Evolutionary conservation across 441 rosid genomes (phyloP).

Genomic region (Erysimum pusillum): DNA sequence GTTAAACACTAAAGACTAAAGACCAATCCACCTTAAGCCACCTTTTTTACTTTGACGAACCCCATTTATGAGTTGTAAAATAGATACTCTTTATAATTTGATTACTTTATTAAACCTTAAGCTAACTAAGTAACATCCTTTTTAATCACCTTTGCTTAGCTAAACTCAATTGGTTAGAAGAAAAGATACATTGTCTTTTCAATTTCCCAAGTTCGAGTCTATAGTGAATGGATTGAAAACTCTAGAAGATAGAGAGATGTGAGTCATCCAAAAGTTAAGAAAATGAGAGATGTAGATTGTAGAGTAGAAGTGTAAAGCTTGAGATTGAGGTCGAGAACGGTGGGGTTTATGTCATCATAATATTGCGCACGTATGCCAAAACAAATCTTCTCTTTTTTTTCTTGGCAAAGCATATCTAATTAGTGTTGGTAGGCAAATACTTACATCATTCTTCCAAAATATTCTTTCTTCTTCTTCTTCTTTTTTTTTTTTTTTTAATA

Average conservation of each 20-base stretch:
- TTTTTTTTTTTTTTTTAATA: no score
- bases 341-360: slow-evolving; percentile 42
- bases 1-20: slow-evolving; percentile 46
- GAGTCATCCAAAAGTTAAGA: slow-evolving; percentile 35
- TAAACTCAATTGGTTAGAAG: slow-evolving; percentile 24
- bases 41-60: slow-evolving; percentile 44
- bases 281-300: slow-evolving; percentile 31
- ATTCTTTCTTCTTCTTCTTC: background rate
- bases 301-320: slow-evolving; percentile 22
- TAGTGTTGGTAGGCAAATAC: slow-evolving; percentile 49
- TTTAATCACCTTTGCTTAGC: slow-evolving; percentile 22
- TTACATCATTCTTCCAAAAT: slow-evolving; percentile 37
- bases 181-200: slow-evolving; percentile 34
- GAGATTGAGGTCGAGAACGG: slow-evolving; percentile 1
- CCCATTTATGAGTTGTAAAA: slow-evolving; percentile 40
- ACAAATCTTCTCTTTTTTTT: background rate
- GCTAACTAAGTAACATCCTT: slow-evolving; percentile 40
- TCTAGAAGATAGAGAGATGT: slow-evolving; percentile 37
- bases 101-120: slow-evolving; percentile 34
- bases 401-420: slow-evolving; percentile 21
- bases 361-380: slow-evolving; percentile 30
- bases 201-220: slow-evolving; percentile 18
- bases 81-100: slow-evolving; percentile 16
- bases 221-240: slow-evolving; percentile 23
- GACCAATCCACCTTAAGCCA: slow-evolving; percentile 46